phyloP scores from a whole-genome alignment of 495 filamentous ascomycete genomes.

The Hypoxylon subgilvum region DNA sequence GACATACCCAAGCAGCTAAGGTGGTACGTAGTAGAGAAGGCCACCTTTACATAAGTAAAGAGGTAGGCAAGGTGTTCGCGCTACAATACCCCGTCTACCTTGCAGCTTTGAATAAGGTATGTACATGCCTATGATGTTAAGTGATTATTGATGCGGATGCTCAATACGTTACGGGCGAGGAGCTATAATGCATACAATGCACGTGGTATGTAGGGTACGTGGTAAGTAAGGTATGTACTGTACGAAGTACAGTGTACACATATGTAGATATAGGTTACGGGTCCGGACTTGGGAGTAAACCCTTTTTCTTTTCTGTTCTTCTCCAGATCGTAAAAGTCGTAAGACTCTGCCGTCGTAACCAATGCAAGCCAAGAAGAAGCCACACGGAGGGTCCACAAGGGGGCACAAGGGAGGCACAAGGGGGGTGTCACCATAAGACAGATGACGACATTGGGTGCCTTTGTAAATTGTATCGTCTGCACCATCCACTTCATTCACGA shows the following conservation, averaged over 20 bases:
- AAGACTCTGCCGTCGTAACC: constrained; percentile 14
- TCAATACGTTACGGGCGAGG: too few relatives aligned
- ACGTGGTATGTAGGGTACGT: constrained; percentile 6
- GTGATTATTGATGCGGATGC: too few relatives aligned
- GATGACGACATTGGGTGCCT: constrained; percentile 38
- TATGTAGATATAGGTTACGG: background rate
- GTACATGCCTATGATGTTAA: too few relatives aligned
- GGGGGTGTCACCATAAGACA: constrained; percentile 31
- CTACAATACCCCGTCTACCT: too few relatives aligned
- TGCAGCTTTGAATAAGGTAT: too few relatives aligned
- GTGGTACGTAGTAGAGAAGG: too few relatives aligned
- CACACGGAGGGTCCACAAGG: constrained; percentile 13
- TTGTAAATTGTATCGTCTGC: constrained; percentile 23
- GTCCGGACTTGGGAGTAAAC: constrained; percentile 17
- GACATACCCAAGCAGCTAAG: too few relatives aligned
- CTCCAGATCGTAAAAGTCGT: constrained; percentile 14
- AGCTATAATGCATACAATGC: background rate
- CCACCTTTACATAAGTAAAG: background rate
- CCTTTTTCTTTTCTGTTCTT: too few relatives aligned
- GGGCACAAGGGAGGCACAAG: background rate
- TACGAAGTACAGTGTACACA: background rate
- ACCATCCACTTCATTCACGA: constrained; percentile 22
- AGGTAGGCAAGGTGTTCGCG: background rate
- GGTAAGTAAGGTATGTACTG: too few relatives aligned
- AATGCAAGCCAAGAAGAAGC: constrained; percentile 23